phyloP scores from a whole-genome alignment of 2,329 filamentous ascomycete species.

The Phialophora chinensis region DNA sequence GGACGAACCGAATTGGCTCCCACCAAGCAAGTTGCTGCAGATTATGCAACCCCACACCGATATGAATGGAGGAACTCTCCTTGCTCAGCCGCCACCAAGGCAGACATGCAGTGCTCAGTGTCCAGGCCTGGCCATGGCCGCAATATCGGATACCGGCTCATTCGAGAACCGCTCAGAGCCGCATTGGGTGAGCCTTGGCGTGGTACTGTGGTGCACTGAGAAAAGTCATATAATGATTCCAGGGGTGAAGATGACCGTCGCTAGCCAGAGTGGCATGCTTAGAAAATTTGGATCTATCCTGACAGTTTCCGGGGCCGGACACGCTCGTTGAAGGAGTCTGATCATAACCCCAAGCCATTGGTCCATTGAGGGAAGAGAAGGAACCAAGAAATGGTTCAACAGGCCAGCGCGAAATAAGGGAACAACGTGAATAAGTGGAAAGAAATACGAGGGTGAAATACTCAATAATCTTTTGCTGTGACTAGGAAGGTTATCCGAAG shows the following conservation, averaged over 20 bases:
- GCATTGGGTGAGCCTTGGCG: not conserved
- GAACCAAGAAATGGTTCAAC: not conserved
- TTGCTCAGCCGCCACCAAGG: not conserved
- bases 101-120: not conserved
- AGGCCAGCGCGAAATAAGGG: not conserved
- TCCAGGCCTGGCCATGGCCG: not conserved
- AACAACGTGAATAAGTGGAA: not conserved
- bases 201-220: not conserved
- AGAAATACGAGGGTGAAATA: not conserved
- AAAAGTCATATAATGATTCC: not conserved
- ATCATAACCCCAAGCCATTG: not conserved
- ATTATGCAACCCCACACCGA: not conserved
- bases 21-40: constrained; percentile 5
- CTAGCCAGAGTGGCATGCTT: not conserved
- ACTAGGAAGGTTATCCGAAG: too few species aligned
- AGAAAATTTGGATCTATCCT: not conserved
- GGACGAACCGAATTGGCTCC: constrained; percentile 1
- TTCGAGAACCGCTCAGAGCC: not conserved
- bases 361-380: not conserved
- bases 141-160: not conserved
- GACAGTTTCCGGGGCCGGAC: not conserved
- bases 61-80: not conserved
- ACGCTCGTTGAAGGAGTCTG: not conserved
- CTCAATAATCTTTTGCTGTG: too few species aligned
- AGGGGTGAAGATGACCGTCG: not conserved